These are phyloP conservation scores for Podila verticillata DNA, from an alignment of 192 early-diverging fungal genomes.

Conservation along the genomic window DNA sequence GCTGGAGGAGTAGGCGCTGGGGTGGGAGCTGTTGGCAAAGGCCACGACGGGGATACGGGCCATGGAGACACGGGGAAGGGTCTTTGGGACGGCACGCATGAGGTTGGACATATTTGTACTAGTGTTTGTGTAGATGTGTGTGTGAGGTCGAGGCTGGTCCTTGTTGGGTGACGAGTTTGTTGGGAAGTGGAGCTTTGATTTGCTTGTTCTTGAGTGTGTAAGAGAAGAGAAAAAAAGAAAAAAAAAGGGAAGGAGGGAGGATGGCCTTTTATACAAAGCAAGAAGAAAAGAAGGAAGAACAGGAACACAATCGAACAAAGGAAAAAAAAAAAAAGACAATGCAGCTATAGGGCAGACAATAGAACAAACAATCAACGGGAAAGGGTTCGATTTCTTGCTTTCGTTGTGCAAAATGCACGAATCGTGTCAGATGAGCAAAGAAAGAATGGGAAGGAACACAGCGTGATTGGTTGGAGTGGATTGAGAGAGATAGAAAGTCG, in stretches of 20 bases:
- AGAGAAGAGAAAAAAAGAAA: background rate
- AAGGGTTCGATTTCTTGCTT: background rate
- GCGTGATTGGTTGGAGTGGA: background rate
- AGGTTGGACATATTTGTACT: conserved; percentile 24
- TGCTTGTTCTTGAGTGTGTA: background rate
- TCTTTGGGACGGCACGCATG: conserved; percentile 32
- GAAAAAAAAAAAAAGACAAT: background rate
- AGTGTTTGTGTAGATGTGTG: background rate
- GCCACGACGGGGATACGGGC: conserved; percentile 47
- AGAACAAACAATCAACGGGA: background rate
- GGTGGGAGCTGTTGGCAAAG: conserved; percentile 43
- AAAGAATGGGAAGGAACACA: conserved; percentile 1
- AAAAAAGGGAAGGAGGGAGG: conserved; percentile 2
- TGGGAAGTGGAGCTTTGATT: background rate
- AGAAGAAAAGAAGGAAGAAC: conserved; percentile 3
- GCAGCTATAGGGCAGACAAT: background rate
- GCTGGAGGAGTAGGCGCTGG: conserved; percentile 47
- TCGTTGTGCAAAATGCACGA: background rate
- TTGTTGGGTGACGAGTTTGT: background rate
- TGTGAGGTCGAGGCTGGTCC: background rate
- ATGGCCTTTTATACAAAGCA: background rate
- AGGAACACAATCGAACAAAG: conserved; percentile 14
- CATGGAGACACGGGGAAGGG: conserved; percentile 47
- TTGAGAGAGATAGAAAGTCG: background rate
- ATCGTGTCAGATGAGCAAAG: conserved; percentile 5